A percentile compares a stretch with the other conserved stretches of the same genome.
phyloP scores from a whole-genome alignment of 495 filamentous ascomycete genomes.

The Neurospora sp. region DNA sequence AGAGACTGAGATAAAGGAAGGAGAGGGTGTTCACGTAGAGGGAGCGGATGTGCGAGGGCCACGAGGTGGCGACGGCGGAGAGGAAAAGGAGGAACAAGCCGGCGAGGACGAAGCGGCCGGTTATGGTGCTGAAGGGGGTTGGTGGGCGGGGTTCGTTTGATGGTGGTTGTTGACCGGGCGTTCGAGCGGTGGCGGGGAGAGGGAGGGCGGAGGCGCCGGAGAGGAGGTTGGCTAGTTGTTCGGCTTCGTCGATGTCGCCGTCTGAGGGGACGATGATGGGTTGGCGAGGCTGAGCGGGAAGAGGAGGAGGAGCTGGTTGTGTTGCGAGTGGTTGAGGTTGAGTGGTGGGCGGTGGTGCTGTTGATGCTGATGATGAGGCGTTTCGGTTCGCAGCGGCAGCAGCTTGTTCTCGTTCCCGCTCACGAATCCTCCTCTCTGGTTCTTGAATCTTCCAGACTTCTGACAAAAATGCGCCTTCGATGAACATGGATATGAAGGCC shows the following conservation, averaged over 20 bases:
- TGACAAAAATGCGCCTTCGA: conserved; percentile 74
- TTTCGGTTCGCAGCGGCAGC: conserved; percentile 4
- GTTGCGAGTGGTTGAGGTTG: conserved; percentile 18
- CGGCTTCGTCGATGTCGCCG: conserved; percentile 57
- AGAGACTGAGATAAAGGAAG: conserved; percentile 76
- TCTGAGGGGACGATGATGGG: conserved; percentile 78
- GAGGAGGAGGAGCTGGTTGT: conserved; percentile 38
- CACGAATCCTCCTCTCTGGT: conserved; percentile 59
- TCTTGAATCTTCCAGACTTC: conserved; percentile 84
- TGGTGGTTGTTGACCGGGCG: conserved; percentile 20
- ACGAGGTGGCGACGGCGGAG: conserved; percentile 63
- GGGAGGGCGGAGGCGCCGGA: conserved; percentile 20
- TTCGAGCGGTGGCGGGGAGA: conserved; percentile 2
- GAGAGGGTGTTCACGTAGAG: conserved; percentile 59
- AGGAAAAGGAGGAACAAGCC: conserved; percentile 63
- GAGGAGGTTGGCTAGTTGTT: conserved; percentile 37
- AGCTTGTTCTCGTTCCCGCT: conserved; percentile 37
- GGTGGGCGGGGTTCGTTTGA: conserved; percentile 15
- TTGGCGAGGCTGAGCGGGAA: conserved; percentile 39
- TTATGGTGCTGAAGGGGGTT: conserved; percentile 58
- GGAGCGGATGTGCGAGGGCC: conserved; percentile 57
- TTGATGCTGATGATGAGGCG: conserved; percentile 20
- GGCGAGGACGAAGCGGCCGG: conserved; percentile 65
- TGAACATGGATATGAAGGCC: conserved; percentile 49
- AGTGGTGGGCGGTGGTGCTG: conserved; percentile 6